Percentiles rank a stretch among this genome's conserved stretches.
These are phyloP conservation scores for Umbelopsis ramanniana DNA, from an alignment of 192 early-diverging fungal species.

Conservation along the genomic window DNA sequence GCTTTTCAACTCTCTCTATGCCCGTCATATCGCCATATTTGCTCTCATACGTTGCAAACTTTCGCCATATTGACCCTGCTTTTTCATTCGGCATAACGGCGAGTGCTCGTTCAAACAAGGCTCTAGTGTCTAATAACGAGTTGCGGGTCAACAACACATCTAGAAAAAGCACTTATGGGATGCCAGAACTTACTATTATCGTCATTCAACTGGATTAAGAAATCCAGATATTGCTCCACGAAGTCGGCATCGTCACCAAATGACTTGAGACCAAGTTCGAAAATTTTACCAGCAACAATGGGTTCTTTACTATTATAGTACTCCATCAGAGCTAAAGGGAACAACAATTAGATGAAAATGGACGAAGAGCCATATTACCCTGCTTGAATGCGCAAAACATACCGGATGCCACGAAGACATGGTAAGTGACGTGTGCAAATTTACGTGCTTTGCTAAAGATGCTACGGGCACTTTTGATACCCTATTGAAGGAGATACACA, in stretches of 20 bases:
- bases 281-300: conserved; percentile 83
- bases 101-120: conserved; percentile 90
- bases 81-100: conserved; percentile 68
- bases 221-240: conserved; percentile 84
- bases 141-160: neutral
- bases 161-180: too few relatives aligned
- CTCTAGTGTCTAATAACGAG: conserved; percentile 67
- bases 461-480: conserved; percentile 69
- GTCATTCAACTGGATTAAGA: conserved; percentile 87
- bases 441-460: conserved; percentile 83
- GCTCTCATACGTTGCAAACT: conserved; percentile 84
- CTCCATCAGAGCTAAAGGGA: conserved; percentile 81
- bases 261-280: conserved; percentile 84
- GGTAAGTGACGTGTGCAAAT: conserved; percentile 73
- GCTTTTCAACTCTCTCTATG: conserved; percentile 78
- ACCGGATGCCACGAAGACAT: conserved; percentile 86
- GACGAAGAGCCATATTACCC: neutral
- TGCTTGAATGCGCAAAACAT: conserved; percentile 11
- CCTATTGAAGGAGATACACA: too few relatives aligned
- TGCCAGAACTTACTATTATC: conserved; percentile 74
- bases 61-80: conserved; percentile 78
- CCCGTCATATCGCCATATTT: conserved; percentile 84
- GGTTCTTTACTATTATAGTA: conserved; percentile 88
- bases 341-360: neutral
- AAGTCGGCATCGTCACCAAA: conserved; percentile 77